phyloP scores from a whole-genome alignment of 495 filamentous ascomycete species.

The Terfezia claveryi region DNA sequence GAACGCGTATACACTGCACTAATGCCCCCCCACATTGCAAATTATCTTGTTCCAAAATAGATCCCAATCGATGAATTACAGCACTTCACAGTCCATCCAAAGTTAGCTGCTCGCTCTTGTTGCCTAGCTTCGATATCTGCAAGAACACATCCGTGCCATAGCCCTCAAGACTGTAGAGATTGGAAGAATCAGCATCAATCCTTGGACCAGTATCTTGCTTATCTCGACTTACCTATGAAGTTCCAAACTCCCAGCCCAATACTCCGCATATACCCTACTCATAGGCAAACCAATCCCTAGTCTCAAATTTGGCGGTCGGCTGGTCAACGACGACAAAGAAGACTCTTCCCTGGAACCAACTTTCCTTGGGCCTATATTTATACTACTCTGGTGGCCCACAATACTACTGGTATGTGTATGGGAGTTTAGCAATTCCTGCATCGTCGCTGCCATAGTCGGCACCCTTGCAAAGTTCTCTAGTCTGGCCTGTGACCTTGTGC shows the following conservation, averaged over 20 bases:
- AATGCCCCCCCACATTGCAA: too few species aligned
- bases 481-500: conserved; percentile 46
- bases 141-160: conserved; percentile 97
- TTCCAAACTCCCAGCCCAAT: conserved; percentile 89
- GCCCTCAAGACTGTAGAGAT: conserved; percentile 48
- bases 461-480: conserved; percentile 69
- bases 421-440: conserved; percentile 47
- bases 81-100: conserved; percentile 10
- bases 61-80: too few species aligned
- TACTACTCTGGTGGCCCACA: conserved; percentile 15
- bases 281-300: conserved; percentile 88
- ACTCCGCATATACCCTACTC: conserved; percentile 89
- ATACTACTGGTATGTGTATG: conserved; percentile 7
- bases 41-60: too few species aligned
- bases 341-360: neutral
- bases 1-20: too few species aligned
- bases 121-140: conserved; percentile 90
- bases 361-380: neutral
- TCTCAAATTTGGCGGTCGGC: conserved; percentile 63
- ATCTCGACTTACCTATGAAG: conserved; percentile 30
- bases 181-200: neutral
- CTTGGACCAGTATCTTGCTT: too few species aligned
- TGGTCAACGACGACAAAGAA: conserved; percentile 56
- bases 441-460: conserved; percentile 79
- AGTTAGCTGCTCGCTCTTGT: conserved; percentile 90